Base-by-base conservation (phyloP, 1,284 basidiomycete genomes). In the Apiotrichum gamsii region DNA sequence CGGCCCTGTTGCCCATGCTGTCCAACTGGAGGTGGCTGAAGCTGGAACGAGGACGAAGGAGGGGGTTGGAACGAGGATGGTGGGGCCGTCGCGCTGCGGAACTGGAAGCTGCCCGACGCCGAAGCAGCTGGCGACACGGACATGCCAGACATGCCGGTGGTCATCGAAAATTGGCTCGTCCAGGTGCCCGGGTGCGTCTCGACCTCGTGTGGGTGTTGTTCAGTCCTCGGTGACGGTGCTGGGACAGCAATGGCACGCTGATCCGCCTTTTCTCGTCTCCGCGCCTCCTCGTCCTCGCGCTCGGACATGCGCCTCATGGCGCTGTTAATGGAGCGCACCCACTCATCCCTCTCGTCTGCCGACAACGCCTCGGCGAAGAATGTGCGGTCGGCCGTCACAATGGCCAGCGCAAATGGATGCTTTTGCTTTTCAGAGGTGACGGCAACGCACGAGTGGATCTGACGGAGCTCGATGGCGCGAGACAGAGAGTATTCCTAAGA, bases 321-420 rank as follows among this genome's bases (percentile, higher is more conserved):
- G 5, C 82, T 80, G 63, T 89, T 89, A 66, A 97, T 83, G 4
- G 82, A 83, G 16, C 75, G 72, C 32, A 95, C 85, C 95, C 95
- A 98, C 47, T 78, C 80, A 37, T 85, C 79, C 40, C 88, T 84
- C 46, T 94, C 90, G 19, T 75, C 72, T 5, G 77, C 72, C 4
- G 80, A 80, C 28, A 81, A 79, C 0, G 91, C 90, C 62, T 89
- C 85, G 29, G 94, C 80, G 70, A 97, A 95, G 70, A 86, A 96
- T n/a, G 93, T 97, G 20, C 94, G 80, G 16, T 82, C 79, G 11
- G 89, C 83, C 0, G 90, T 93, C 46, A 98, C 90, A 50, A 99
- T 84, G 14, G 90, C 91, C 59, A 98, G 93, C 0, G 87, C 83
- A 73, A 93, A 82, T 19, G 82, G 75, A 68, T 96, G 90, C 62